Percentiles rank a stretch among this genome's conserved stretches.
phyloP scores from a whole-genome alignment of 2,329 filamentous ascomycete species.

The Penicillium freii region DNA sequence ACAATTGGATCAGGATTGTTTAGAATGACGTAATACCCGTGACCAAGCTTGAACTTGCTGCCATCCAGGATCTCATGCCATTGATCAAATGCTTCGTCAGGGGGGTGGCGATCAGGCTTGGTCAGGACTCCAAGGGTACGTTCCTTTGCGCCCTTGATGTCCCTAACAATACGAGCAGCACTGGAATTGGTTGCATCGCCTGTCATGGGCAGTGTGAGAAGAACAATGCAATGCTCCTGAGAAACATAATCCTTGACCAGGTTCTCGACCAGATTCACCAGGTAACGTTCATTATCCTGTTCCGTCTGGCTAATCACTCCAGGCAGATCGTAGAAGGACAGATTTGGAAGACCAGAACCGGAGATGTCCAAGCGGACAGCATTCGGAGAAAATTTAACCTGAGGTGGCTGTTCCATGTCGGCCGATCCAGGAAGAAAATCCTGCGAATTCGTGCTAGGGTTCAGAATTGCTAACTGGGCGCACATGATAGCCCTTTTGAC shows the following conservation, averaged over 20 bases:
- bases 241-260: constrained; percentile 68
- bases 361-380: constrained; percentile 73
- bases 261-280: constrained; percentile 70
- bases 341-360: constrained; percentile 65
- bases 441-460: constrained; percentile 56
- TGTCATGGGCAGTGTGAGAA: constrained; percentile 76
- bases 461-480: constrained; percentile 75
- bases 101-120: constrained; percentile 72
- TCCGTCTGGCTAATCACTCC: constrained; percentile 73
- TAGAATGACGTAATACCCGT: constrained; percentile 79
- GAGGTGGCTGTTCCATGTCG: constrained; percentile 25
- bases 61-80: constrained; percentile 65
- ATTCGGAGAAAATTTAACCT: constrained; percentile 77
- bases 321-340: constrained; percentile 83
- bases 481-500: constrained; percentile 68
- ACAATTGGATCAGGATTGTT: constrained; percentile 47
- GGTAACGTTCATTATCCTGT: constrained; percentile 62
- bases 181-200: constrained; percentile 73
- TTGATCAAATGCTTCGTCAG: constrained; percentile 52
- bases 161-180: constrained; percentile 63
- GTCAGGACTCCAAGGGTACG: constrained; percentile 76
- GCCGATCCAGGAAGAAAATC: constrained; percentile 54
- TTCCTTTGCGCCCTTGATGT: constrained; percentile 52
- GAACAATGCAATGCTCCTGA: constrained; percentile 68
- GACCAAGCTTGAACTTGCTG: constrained; percentile 60